Conservation (phyloP, 2,329 filamentous ascomycete species). For the Ceratocystis diversiconidia region DNA sequence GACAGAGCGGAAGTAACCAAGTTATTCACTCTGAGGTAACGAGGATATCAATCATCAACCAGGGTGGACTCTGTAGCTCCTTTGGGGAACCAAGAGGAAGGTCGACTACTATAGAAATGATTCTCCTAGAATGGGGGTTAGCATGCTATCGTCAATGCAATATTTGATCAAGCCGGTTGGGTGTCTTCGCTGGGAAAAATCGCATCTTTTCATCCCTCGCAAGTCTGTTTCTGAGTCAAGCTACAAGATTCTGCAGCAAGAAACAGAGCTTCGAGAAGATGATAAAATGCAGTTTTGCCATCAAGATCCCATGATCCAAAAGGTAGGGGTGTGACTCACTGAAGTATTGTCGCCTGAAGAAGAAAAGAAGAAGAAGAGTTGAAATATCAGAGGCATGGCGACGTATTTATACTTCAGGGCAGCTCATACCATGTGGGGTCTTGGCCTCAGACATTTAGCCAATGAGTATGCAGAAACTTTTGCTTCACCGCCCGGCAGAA, state of each 20-base stretch:
- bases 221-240: not conserved
- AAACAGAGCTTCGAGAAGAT: not conserved
- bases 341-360: constrained; percentile 48
- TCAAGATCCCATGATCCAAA: constrained; percentile 20
- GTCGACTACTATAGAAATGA: constrained; percentile 98
- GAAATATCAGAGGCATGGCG: constrained; percentile 23
- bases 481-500: constrained; percentile 20
- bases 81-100: constrained; percentile 77
- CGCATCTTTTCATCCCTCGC: not conserved
- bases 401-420: constrained; percentile 32
- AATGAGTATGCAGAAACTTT: not conserved
- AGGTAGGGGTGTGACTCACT: constrained; percentile 31
- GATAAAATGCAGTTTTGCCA: too few relatives aligned
- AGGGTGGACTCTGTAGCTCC: constrained; percentile 88
- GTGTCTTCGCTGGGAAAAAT: not conserved
- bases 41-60: constrained; percentile 88
- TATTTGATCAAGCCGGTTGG: not conserved
- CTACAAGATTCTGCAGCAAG: not conserved
- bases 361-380: constrained; percentile 37
- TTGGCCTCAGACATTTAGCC: not conserved
- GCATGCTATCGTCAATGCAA: not conserved
- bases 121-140: constrained; percentile 41
- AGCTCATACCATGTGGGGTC: constrained; percentile 22
- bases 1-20: constrained; percentile 44
- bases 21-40: constrained; percentile 76